Conservation (phyloP, 306 rosid species). For the Cicer yamashitae region DNA sequence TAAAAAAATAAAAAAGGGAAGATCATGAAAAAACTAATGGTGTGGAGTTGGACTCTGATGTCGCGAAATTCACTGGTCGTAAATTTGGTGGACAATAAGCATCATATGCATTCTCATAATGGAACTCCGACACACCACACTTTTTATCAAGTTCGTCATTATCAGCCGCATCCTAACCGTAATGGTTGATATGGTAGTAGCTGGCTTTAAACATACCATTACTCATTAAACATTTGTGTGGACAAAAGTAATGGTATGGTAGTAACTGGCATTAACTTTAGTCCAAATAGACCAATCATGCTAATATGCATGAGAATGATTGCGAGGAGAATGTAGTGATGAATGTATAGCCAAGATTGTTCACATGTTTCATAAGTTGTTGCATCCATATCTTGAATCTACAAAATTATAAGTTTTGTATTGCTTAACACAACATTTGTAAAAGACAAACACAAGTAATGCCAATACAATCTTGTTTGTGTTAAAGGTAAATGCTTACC, state of each 20-base stretch:
- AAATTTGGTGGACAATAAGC: slow-evolving; percentile 78
- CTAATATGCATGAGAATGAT: slow-evolving; percentile 86
- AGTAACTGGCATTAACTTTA: slow-evolving; percentile 84
- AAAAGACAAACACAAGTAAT: not conserved
- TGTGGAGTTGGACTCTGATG: slow-evolving; percentile 59
- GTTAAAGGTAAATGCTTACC: not conserved
- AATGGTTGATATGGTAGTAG: slow-evolving; percentile 31
- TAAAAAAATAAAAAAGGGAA: not conserved
- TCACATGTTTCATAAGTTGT: slow-evolving; percentile 80
- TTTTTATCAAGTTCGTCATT: slow-evolving; percentile 72
- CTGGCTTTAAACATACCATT: slow-evolving; percentile 43
- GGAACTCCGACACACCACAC: slow-evolving; percentile 57
- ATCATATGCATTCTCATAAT: slow-evolving; percentile 63
- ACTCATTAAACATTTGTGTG: slow-evolving; percentile 79
- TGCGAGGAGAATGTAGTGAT: slow-evolving; percentile 74
- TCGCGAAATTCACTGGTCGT: slow-evolving; percentile 58
- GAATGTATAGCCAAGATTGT: slow-evolving; percentile 86
- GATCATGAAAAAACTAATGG: slow-evolving; percentile 52
- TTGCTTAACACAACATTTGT: slow-evolving; percentile 29
- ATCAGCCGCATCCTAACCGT: slow-evolving; percentile 68
- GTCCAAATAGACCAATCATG: slow-evolving; percentile 91
- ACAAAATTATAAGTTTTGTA: slow-evolving; percentile 43
- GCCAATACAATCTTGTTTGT: not conserved
- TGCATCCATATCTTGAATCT: slow-evolving; percentile 82
- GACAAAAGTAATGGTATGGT: slow-evolving; percentile 71